Conservation (phyloP, 352 stramenopile genomes). For the Phytophthora agathidicida region DNA sequence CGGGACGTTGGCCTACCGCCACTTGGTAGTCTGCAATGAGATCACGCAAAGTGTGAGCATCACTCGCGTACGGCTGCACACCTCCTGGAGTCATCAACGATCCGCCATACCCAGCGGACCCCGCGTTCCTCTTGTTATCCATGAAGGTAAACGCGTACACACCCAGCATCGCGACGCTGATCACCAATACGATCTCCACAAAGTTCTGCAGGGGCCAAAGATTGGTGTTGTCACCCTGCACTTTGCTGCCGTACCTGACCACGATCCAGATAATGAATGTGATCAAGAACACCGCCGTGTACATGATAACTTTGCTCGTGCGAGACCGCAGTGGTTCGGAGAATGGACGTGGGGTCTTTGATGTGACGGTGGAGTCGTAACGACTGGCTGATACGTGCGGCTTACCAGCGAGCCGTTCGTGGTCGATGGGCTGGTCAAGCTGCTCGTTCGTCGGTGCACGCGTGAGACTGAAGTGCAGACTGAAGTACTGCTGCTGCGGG, state of each 20-base stretch:
- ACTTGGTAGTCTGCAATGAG: conserved; percentile 29
- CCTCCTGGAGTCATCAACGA: conserved; percentile 10
- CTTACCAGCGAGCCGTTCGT: conserved; percentile 19
- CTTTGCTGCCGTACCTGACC: conserved; percentile 33
- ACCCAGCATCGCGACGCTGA: conserved; percentile 9
- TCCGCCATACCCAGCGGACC: not conserved
- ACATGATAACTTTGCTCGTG: conserved; percentile 26
- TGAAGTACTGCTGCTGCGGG: conserved; percentile 25
- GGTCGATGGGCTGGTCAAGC: conserved; percentile 35
- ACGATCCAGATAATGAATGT: conserved; percentile 34
- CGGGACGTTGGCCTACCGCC: conserved; percentile 22
- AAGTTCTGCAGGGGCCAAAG: conserved; percentile 59
- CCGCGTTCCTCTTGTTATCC: conserved; percentile 16
- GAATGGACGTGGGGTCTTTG: conserved; percentile 31
- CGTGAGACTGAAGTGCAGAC: conserved; percentile 42
- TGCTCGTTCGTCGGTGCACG: conserved; percentile 18
- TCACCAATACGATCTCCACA: conserved; percentile 35
- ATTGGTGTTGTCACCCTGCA: conserved; percentile 25
- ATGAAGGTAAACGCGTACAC: conserved; percentile 18
- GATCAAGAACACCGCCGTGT: conserved; percentile 24
- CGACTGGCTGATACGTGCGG: not conserved
- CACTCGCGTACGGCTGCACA: conserved; percentile 14
- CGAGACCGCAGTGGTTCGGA: conserved; percentile 32
- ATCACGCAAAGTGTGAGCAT: conserved; percentile 23
- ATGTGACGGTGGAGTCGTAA: conserved; percentile 8